phyloP scores from a whole-genome alignment of 2,329 filamentous ascomycete genomes.

The Aplosporella prunicola region DNA sequence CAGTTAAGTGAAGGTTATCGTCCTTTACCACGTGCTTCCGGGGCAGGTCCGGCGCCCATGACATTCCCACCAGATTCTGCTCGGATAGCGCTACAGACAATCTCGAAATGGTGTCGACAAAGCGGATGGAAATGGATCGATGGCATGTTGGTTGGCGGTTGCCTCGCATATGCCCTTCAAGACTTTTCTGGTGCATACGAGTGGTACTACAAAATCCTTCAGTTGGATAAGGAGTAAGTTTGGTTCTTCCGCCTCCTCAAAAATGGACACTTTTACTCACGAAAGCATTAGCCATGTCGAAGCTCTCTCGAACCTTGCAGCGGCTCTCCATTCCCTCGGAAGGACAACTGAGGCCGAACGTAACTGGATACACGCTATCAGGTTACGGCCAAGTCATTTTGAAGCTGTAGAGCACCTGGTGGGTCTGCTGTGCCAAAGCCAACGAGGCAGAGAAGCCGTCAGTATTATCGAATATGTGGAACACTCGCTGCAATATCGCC shows the following conservation, averaged over 20 bases:
- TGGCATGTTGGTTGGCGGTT: constrained; percentile 83
- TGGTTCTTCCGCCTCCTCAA: background rate
- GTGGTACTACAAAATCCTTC: constrained; percentile 62
- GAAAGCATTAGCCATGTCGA: constrained; percentile 92
- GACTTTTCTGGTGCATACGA: constrained; percentile 68
- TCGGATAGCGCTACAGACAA: no score
- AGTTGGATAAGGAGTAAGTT: constrained; percentile 46
- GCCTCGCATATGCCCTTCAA: constrained; percentile 81
- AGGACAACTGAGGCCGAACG: constrained; percentile 74
- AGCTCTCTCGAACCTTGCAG: constrained; percentile 86
- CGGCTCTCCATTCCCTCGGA: constrained; percentile 75
- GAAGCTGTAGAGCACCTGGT: constrained; percentile 94
- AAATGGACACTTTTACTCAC: constrained; percentile 16
- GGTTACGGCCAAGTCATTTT: constrained; percentile 74
- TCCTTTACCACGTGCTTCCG: background rate
- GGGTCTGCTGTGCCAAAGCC: constrained; percentile 70
- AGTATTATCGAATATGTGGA: constrained; percentile 82
- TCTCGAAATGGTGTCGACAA: constrained; percentile 30
- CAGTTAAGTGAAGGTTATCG: background rate
- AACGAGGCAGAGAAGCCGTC: constrained; percentile 75
- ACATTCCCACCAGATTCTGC: background rate
- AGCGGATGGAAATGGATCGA: constrained; percentile 62
- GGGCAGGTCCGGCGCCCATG: background rate
- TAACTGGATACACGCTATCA: constrained; percentile 78
- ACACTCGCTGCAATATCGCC: constrained; percentile 49